phyloP scores from a whole-genome alignment of 2,329 filamentous ascomycete species.

The Clonostachys rhizophaga region DNA sequence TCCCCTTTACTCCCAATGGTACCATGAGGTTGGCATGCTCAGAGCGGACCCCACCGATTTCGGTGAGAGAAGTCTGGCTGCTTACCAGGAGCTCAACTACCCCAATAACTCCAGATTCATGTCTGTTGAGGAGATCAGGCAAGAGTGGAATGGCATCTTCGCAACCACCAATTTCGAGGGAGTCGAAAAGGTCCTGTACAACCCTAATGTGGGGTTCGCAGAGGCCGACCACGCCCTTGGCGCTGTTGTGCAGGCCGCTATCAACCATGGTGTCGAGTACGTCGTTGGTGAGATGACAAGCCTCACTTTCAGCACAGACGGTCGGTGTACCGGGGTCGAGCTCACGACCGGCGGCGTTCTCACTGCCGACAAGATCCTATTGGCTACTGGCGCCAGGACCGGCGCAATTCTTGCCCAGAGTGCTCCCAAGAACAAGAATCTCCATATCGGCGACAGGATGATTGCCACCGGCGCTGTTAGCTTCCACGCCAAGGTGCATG shows the following conservation, averaged over 20 bases:
- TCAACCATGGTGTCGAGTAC: slow-evolving; percentile 51
- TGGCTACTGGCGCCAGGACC: slow-evolving; percentile 54
- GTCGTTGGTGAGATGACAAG: slow-evolving; percentile 41
- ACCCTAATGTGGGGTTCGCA: slow-evolving; percentile 55
- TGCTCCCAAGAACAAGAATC: slow-evolving; percentile 38
- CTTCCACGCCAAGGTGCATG: slow-evolving; percentile 30
- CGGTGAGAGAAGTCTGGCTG: slow-evolving; percentile 34
- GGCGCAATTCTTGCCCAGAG: slow-evolving; percentile 46
- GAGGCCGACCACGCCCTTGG: slow-evolving; percentile 51
- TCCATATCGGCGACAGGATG: slow-evolving; percentile 48
- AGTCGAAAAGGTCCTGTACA: slow-evolving; percentile 50
- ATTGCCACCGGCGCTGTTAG: slow-evolving; percentile 50
- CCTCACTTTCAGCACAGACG: slow-evolving; percentile 39
- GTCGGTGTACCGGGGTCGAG: slow-evolving; percentile 42
- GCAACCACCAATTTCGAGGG: slow-evolving; percentile 51
- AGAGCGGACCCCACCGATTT: slow-evolving; percentile 33
- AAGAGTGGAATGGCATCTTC: slow-evolving; percentile 51
- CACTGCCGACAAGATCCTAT: slow-evolving; percentile 45
- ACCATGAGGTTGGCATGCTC: slow-evolving; percentile 54
- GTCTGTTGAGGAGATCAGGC: slow-evolving; percentile 44
- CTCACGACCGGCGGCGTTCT: slow-evolving; percentile 38
- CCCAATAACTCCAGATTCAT: slow-evolving; percentile 33
- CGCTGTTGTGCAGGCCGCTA: slow-evolving; percentile 45
- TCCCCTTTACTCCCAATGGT: slow-evolving; percentile 45
- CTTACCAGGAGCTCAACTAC: slow-evolving; percentile 27